Conservation (phyloP, 495 filamentous ascomycete species). For the Podospora fimiseda region DNA sequence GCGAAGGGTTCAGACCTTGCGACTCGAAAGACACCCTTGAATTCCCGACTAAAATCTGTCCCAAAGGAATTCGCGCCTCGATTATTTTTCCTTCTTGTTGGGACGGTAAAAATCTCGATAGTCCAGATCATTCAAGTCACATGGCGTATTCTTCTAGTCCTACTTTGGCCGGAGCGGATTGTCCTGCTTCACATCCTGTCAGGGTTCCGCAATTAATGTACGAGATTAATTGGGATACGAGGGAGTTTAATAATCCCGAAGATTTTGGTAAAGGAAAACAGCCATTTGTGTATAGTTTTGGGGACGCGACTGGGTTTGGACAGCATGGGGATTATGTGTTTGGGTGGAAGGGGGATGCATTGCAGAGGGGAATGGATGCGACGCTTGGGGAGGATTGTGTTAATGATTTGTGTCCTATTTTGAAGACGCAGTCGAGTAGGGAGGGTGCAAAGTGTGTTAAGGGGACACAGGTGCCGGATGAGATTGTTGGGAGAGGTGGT, state of each 20-base stretch:
- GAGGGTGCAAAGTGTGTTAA: neutral
- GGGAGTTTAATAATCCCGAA: constrained; percentile 31
- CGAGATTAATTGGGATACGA: constrained; percentile 38
- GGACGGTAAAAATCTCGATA: constrained; percentile 56
- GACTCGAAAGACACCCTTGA: neutral
- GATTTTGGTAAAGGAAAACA: constrained; percentile 39
- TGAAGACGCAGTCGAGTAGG: neutral
- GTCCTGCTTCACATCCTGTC: constrained; percentile 49
- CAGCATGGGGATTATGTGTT: constrained; percentile 48
- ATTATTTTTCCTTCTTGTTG: constrained; percentile 46
- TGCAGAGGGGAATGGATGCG: constrained; percentile 44
- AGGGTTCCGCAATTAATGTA: constrained; percentile 57
- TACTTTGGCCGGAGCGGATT: no score
- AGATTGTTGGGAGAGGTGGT: neutral
- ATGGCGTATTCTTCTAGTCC: constrained; percentile 54
- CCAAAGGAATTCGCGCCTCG: constrained; percentile 22
- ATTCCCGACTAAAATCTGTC: constrained; percentile 2
- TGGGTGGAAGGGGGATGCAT: constrained; percentile 42
- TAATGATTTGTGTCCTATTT: neutral
- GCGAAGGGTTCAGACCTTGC: neutral
- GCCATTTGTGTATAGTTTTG: constrained; percentile 43
- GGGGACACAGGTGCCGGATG: neutral
- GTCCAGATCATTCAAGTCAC: constrained; percentile 50
- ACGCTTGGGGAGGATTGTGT: neutral
- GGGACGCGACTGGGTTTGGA: constrained; percentile 28